Evolutionary conservation across 495 filamentous ascomycete genomes (phyloP).

Genomic region (Penicillium pancosmium): DNA sequence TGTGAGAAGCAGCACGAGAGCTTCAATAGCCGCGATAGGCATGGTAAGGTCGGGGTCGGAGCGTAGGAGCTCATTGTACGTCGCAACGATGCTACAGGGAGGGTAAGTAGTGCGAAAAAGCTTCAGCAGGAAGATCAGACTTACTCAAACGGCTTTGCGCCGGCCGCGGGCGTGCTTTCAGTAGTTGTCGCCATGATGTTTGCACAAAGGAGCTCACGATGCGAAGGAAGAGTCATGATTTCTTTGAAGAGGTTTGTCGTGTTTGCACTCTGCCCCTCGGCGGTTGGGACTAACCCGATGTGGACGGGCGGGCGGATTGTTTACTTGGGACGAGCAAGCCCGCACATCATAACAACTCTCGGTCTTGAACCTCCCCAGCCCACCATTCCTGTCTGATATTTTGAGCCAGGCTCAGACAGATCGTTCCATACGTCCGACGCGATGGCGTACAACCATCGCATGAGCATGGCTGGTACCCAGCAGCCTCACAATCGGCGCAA

Average conservation of each 20-base stretch:
- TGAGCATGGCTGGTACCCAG: conserved; percentile 63
- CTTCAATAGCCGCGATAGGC: conserved; percentile 94
- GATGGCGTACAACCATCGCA: conserved; percentile 70
- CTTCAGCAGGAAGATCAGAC: conserved; percentile 11
- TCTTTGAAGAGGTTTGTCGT: conserved; percentile 42
- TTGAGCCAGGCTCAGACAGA: not conserved
- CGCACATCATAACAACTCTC: conserved; percentile 31
- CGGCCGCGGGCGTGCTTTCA: conserved; percentile 26
- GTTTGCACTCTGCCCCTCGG: conserved; percentile 46
- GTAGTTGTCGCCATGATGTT: conserved; percentile 40
- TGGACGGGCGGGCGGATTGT: conserved; percentile 31
- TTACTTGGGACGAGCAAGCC: conserved; percentile 33
- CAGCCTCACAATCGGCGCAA: conserved; percentile 67
- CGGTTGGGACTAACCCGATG: conserved; percentile 36
- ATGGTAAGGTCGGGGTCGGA: conserved; percentile 85
- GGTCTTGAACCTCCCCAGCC: conserved; percentile 1
- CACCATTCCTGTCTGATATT: conserved; percentile 12
- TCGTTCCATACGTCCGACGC: conserved; percentile 2
- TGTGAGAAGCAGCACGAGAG: conserved; percentile 81
- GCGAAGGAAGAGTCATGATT: conserved; percentile 37
- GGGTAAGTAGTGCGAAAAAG: conserved; percentile 18
- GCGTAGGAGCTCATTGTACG: conserved; percentile 60
- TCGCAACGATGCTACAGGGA: conserved; percentile 55
- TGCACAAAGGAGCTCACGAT: conserved; percentile 4
- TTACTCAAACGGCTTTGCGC: conserved; percentile 48